phyloP scores from a whole-genome alignment of 1,284 basidiomycete species.

The Taiwanofungus camphoratus region DNA sequence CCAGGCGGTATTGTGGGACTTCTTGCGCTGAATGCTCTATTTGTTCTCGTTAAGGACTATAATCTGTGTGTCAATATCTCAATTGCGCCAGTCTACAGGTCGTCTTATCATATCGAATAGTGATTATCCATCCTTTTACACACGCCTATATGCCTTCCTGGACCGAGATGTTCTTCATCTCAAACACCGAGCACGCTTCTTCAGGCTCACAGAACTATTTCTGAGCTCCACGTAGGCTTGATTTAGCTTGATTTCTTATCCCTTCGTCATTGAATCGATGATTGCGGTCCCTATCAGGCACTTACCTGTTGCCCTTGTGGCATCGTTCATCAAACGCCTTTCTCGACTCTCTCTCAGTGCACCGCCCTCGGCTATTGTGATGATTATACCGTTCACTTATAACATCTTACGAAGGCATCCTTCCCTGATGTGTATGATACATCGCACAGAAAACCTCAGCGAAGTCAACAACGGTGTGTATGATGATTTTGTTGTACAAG shows the following conservation, averaged over 20 bases:
- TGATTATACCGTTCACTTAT: constrained; percentile 91
- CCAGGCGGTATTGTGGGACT: constrained; percentile 86
- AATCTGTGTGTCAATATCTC: constrained; percentile 75
- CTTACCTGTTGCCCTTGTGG: constrained; percentile 83
- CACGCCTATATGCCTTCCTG: constrained; percentile 86
- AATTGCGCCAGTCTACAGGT: background rate
- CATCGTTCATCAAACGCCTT: constrained; percentile 92
- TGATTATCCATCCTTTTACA: constrained; percentile 96
- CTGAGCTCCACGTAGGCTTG: constrained; percentile 79
- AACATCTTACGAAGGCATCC: constrained; percentile 94
- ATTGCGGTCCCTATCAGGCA: constrained; percentile 46
- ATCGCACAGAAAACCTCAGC: constrained; percentile 50
- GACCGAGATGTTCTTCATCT: constrained; percentile 86
- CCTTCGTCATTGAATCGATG: background rate
- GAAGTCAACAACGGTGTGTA: constrained; percentile 35
- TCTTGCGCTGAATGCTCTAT: constrained; percentile 88
- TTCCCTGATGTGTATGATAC: constrained; percentile 89
- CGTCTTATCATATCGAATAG: constrained; percentile 34
- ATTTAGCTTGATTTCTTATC: background rate
- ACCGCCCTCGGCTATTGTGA: constrained; percentile 87
- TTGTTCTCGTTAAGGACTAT: constrained; percentile 87
- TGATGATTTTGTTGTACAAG: background rate
- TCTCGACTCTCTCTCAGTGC: constrained; percentile 80
- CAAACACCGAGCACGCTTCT: constrained; percentile 91
- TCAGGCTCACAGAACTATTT: constrained; percentile 89